Percentiles rank a stretch among this genome's conserved stretches.
Conservation (phyloP, 441 rosid species). For the Populus hybrid region DNA sequence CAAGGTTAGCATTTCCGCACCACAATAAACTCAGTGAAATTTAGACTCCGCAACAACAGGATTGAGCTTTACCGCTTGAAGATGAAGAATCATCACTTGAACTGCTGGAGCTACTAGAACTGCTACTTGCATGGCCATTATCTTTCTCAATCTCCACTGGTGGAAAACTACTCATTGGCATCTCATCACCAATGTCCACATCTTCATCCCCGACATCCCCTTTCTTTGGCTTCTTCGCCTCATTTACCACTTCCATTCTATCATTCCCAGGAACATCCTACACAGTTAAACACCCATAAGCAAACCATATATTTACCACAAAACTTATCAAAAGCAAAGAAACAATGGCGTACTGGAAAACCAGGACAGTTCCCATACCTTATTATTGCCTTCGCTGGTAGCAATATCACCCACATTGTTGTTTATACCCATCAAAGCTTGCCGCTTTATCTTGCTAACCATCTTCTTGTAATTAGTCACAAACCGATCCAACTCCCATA, state of each 20-base stretch:
- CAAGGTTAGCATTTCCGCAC: not conserved
- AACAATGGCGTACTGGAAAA: not conserved
- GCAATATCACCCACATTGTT: not conserved
- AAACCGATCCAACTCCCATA: constrained; percentile 49
- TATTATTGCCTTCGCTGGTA: constrained; percentile 11
- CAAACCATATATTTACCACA: not conserved
- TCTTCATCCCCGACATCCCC: constrained; percentile 41
- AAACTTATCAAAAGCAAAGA: not conserved
- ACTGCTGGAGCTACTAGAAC: constrained; percentile 19
- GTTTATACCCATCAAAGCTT: constrained; percentile 20
- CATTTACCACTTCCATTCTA: not conserved
- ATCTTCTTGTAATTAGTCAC: constrained; percentile 33
- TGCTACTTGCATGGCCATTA: constrained; percentile 19
- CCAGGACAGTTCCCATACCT: not conserved
- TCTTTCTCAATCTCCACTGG: constrained; percentile 50
- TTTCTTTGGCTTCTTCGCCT: constrained; percentile 8
- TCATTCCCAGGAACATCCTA: constrained; percentile 1
- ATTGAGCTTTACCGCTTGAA: constrained; percentile 33
- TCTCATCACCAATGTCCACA: constrained; percentile 54
- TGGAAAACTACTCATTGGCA: constrained; percentile 31
- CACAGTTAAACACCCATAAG: not conserved
- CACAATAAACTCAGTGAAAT: not conserved
- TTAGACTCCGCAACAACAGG: not conserved
- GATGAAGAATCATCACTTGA: constrained; percentile 36
- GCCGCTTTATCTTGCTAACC: constrained; percentile 34